Conservation (phyloP, 306 rosid genomes). For the Comarum palustre region DNA sequence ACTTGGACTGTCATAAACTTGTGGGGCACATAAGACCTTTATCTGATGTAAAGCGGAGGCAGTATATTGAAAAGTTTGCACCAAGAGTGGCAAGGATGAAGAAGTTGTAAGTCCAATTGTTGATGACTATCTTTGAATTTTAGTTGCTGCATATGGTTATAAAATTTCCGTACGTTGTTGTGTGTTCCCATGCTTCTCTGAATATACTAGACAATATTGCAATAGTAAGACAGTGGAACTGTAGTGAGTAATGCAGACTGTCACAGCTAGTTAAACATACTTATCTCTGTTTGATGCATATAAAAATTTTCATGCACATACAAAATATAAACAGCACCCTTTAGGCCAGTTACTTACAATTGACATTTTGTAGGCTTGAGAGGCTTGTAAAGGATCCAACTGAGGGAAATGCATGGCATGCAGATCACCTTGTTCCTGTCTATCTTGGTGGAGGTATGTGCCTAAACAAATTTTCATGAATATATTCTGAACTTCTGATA, state of each 20-base stretch:
- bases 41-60: constrained; percentile 58
- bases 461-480: constrained; percentile 1
- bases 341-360: constrained; percentile 1
- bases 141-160: neutral
- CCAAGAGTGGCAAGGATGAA: constrained; percentile 61
- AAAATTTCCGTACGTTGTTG: neutral
- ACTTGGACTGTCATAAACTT: constrained; percentile 82
- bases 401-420: constrained; percentile 97
- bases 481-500: neutral
- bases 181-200: neutral
- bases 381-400: constrained; percentile 73
- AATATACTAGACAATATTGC: neutral
- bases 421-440: constrained; percentile 92
- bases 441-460: constrained; percentile 86
- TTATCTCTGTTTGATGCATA: neutral
- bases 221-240: neutral
- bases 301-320: neutral
- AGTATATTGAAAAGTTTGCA: constrained; percentile 69
- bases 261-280: neutral
- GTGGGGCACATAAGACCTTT: constrained; percentile 68
- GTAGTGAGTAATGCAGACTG: neutral
- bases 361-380: constrained; percentile 57
- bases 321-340: constrained; percentile 1
- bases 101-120: constrained; percentile 59
- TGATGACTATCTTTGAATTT: neutral